Conservation (phyloP, 768 basidiomycete species). For the Amanita rimosa region DNA sequence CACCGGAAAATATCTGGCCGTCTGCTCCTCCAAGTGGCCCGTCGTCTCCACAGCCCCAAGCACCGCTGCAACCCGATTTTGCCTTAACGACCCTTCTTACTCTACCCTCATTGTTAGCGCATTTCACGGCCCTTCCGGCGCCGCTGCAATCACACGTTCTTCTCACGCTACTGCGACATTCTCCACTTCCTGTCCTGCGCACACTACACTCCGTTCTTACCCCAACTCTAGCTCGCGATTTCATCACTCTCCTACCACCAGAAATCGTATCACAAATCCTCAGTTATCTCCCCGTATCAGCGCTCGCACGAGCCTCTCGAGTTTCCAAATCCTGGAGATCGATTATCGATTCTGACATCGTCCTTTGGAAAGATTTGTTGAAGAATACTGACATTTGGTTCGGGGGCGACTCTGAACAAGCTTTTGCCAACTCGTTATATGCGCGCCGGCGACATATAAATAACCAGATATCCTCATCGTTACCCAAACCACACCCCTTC, state of each 20-base stretch:
- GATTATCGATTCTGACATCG: slow-evolving; percentile 83
- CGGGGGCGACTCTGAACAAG: slow-evolving; percentile 73
- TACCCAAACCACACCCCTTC: slow-evolving; percentile 76
- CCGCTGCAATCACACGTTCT: slow-evolving; percentile 88
- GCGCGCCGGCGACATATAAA: slow-evolving; percentile 41
- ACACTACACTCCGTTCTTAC: slow-evolving; percentile 82
- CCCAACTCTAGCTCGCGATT: slow-evolving; percentile 89
- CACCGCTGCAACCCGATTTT: slow-evolving; percentile 73
- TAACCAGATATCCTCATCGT: slow-evolving; percentile 26
- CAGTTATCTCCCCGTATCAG: slow-evolving; percentile 70
- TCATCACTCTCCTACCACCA: slow-evolving; percentile 82
- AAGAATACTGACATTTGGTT: slow-evolving; percentile 83
- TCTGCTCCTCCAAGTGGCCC: slow-evolving; percentile 74
- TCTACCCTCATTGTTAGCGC: slow-evolving; percentile 69
- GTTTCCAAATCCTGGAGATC: slow-evolving; percentile 88
- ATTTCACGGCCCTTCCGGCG: slow-evolving; percentile 73
- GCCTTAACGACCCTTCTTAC: slow-evolving; percentile 78
- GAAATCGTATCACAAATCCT: slow-evolving; percentile 88
- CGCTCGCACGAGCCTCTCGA: slow-evolving; percentile 77
- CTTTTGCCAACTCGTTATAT: slow-evolving; percentile 64
- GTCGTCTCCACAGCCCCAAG: slow-evolving; percentile 56
- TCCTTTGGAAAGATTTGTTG: slow-evolving; percentile 83
- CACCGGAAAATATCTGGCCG: slow-evolving; percentile 67
- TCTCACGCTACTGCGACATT: slow-evolving; percentile 84
- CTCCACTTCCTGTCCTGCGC: slow-evolving; percentile 83